These are phyloP conservation scores for Salix viminalis DNA, from an alignment of 345 rosid genomes.

Conservation along the genomic window DNA sequence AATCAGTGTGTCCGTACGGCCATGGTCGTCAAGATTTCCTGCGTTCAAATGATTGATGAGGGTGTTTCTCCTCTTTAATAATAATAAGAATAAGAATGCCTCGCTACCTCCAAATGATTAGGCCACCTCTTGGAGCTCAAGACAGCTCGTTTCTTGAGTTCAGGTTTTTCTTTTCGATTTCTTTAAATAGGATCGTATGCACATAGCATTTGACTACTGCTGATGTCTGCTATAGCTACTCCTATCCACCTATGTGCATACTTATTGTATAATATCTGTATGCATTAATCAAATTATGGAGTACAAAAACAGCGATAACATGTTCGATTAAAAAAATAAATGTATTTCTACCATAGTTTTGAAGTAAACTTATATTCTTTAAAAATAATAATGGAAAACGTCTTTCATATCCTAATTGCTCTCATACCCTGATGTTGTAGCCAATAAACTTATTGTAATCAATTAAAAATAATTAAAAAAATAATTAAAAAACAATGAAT, in stretches of 20 bases:
- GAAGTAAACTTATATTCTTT: too few species aligned
- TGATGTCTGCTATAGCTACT: background rate
- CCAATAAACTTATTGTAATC: too few species aligned
- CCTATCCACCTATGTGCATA: slow-evolving; percentile 18
- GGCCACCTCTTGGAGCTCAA: background rate
- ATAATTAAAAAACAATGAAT: too few species aligned
- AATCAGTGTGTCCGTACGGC: too few species aligned
- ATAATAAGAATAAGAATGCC: background rate
- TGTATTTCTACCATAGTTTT: too few species aligned
- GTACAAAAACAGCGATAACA: too few species aligned
- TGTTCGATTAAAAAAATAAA: too few species aligned
- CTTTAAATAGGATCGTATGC: background rate
- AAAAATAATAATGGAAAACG: too few species aligned
- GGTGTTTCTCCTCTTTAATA: background rate
- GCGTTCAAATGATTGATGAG: background rate
- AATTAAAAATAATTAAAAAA: too few species aligned
- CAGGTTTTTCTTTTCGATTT: background rate
- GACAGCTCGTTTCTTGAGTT: background rate
- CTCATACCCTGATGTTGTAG: too few species aligned
- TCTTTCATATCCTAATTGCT: too few species aligned
- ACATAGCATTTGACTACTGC: background rate
- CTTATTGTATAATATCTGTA: background rate
- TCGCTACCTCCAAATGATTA: background rate
- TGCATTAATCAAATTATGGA: background rate
- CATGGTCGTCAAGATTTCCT: background rate